Evolutionary conservation across 495 filamentous ascomycete genomes (phyloP), one percentile per base, ranked within the genome.

Genomic region (Cercophora newfieldiana): DNA sequence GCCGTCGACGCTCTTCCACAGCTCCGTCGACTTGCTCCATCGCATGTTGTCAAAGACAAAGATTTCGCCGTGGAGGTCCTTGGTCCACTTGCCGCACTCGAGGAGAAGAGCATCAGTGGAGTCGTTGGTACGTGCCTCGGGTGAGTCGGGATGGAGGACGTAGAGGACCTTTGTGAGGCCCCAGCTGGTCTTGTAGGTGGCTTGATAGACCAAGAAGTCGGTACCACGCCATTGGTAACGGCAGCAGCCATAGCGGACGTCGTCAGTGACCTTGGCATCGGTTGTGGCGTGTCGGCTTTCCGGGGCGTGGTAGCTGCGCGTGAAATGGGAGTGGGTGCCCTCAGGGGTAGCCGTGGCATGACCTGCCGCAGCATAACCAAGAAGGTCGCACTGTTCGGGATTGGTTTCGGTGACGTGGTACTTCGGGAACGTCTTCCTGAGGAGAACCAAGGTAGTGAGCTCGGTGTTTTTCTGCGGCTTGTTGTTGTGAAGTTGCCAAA

Each of bases 1-100:
- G 49, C 81, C 81, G 67, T 85, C 76, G n/a, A 88, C 78, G 56
- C 79, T 80, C 31, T 80, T 47, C 74, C 77, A 89, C 12, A 89
- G 77, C 58, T 80, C 79, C 16, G 66, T 64, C 59, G 74, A 78
- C 72, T 87, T 88, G 61, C 78, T 73, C 87, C 86, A 89, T 21
- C 66, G 77, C 2, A 78, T 78, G 24, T 73, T 30, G 66, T 89
- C 85, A 64, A 85, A 89, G 1, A 89, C 81, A 66, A 81, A 83
- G 26, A 89, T 82, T 72, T 88, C 84, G 33, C 84, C 70, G 65
- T 86, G 82, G 7, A 86, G 75, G 50, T 83, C 76, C 19, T 64
- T 59, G 2, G 68, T 67, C 77, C 80, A 86, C 31, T 68, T 66
- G 7, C 76, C 74, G 8, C 77, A 78, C 7, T 76, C 81, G 22